Conservation (phyloP, 139 green algal genomes). For the Picochlorum sp. region DNA sequence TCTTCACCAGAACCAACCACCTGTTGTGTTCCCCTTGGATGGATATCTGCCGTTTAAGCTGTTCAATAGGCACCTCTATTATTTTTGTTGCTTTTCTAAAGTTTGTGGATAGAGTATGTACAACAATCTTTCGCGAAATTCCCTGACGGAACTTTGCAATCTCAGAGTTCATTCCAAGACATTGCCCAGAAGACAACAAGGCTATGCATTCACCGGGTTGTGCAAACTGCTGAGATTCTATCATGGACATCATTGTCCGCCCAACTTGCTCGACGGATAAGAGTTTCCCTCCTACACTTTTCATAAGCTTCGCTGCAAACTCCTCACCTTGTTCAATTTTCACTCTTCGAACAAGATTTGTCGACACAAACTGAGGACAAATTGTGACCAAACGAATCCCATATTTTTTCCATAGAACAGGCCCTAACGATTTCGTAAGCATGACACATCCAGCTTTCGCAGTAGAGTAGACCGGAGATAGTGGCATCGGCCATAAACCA, state of each 20-base stretch:
- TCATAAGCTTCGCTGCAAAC: neutral
- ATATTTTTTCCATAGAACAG: constrained; percentile 15
- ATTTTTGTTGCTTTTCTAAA: constrained; percentile 47
- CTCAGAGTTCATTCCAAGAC: neutral
- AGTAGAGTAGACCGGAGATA: constrained; percentile 58
- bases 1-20: constrained; percentile 43
- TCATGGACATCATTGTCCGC: no score
- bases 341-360: constrained; percentile 38
- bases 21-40: neutral
- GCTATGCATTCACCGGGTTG: no score
- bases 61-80: constrained; percentile 18
- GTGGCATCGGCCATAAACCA: constrained; percentile 61
- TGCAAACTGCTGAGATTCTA: constrained; percentile 4
- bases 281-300: no score
- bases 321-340: neutral
- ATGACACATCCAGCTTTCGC: constrained; percentile 65
- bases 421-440: constrained; percentile 37
- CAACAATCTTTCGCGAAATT: neutral
- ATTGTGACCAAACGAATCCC: constrained; percentile 39
- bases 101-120: constrained; percentile 34
- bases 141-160: neutral
- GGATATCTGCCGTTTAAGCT: no score
- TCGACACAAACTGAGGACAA: constrained; percentile 61
- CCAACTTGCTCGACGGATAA: constrained; percentile 31
- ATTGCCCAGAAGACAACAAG: no score